phyloP scores from a whole-genome alignment of 441 rosid genomes.

The Erodium moschatum region DNA sequence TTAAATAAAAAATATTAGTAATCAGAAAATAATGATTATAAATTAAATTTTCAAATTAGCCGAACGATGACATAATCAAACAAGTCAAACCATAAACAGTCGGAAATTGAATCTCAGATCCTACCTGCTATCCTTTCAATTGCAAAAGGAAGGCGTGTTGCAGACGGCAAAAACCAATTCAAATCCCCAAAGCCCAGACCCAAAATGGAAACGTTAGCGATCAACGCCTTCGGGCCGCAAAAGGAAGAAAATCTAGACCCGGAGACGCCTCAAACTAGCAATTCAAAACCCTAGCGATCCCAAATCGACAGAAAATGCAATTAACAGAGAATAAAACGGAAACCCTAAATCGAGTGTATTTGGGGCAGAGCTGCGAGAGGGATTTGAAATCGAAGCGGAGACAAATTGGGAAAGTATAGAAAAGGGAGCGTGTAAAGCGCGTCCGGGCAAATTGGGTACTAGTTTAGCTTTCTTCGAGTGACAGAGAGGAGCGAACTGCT shows the following conservation, averaged over 20 bases:
- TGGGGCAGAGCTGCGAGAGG: background rate
- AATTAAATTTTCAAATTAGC: too few relatives aligned
- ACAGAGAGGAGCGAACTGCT: background rate
- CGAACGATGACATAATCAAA: background rate
- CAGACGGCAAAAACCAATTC: background rate
- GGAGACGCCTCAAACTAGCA: background rate
- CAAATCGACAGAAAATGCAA: background rate
- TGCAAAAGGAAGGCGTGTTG: background rate
- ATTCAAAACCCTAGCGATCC: slow-evolving; percentile 1
- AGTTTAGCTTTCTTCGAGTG: background rate
- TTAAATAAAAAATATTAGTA: too few relatives aligned
- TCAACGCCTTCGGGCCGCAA: background rate
- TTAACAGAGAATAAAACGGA: background rate
- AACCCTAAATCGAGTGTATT: background rate
- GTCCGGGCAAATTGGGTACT: background rate
- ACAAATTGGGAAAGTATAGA: background rate
- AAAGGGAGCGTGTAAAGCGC: slow-evolving; percentile 3
- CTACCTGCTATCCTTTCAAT: background rate
- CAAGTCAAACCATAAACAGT: background rate
- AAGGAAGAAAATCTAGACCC: too few relatives aligned
- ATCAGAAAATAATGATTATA: too few relatives aligned
- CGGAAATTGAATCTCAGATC: background rate
- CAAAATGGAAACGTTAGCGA: background rate
- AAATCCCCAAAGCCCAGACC: background rate
- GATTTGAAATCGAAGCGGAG: background rate